phyloP scores from a whole-genome alignment of 164 flowering plant genomes.

The Malania oleifera region DNA sequence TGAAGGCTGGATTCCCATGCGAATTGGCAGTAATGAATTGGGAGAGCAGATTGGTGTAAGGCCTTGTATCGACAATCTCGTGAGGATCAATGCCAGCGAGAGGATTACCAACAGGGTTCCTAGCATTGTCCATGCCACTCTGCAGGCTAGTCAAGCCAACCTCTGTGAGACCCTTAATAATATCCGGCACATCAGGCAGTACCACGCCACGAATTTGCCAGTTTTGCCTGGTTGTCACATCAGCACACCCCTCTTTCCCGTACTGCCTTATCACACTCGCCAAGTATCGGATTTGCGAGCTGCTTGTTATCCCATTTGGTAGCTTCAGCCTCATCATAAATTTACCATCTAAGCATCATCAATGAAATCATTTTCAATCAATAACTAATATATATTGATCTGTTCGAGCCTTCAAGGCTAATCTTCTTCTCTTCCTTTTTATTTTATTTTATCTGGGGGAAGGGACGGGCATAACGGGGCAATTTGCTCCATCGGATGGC shows the following conservation, averaged over 20 bases:
- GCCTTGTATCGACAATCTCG: conserved; percentile 85
- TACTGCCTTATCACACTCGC: conserved; percentile 75
- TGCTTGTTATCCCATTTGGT: conserved; percentile 95
- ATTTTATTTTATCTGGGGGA: no score
- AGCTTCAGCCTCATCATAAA: conserved; percentile 98
- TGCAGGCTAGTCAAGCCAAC: conserved; percentile 91
- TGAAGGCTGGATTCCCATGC: conserved; percentile 59
- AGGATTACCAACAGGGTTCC: conserved; percentile 95
- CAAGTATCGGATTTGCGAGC: conserved; percentile 72
- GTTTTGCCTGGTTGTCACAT: conserved; percentile 92
- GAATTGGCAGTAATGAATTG: conserved; percentile 74
- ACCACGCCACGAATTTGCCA: conserved; percentile 96
- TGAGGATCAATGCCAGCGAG: conserved; percentile 85
- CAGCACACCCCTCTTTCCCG: conserved; percentile 87
- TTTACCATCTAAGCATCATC: conserved; percentile 56
- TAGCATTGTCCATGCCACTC: conserved; percentile 98
- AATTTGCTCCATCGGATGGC: no score
- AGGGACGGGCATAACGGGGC: no score
- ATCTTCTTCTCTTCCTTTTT: no score
- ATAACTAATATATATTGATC: no score
- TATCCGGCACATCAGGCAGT: conserved; percentile 82
- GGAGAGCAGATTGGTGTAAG: conserved; percentile 72
- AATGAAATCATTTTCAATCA: not conserved
- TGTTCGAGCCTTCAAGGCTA: no score
- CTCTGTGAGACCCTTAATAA: conserved; percentile 57